A percentile compares a stretch with the other conserved stretches of the same genome.
These are phyloP conservation scores for Vicia villosa DNA, from an alignment of 306 rosid genomes.

Conservation along the genomic window DNA sequence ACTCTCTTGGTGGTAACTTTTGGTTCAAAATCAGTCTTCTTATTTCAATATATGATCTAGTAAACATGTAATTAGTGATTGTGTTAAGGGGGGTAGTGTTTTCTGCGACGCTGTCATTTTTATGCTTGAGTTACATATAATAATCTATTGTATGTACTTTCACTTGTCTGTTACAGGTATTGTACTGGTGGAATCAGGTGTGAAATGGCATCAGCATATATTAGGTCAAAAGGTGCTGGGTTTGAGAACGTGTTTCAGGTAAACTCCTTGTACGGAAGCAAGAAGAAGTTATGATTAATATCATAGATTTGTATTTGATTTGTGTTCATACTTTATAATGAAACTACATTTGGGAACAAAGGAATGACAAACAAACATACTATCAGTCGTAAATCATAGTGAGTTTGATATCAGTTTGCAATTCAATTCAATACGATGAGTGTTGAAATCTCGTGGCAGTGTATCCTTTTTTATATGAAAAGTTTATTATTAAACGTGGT, in stretches of 20 bases:
- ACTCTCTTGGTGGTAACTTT: not conserved
- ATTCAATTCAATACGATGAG: slow-evolving; percentile 15
- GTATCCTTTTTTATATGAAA: not conserved
- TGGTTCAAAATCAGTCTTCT: not conserved
- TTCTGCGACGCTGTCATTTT: not conserved
- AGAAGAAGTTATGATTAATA: not conserved
- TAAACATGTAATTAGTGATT: slow-evolving; percentile 5
- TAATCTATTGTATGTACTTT: slow-evolving; percentile 13
- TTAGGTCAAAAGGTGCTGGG: slow-evolving; percentile 86
- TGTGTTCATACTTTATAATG: not conserved
- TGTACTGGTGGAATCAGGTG: slow-evolving; percentile 98
- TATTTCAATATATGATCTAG: not conserved
- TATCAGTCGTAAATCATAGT: not conserved
- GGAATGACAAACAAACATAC: not conserved
- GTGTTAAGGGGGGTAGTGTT: not conserved
- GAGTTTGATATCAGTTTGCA: not conserved
- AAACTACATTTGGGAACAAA: not conserved
- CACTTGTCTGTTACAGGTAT: slow-evolving; percentile 62
- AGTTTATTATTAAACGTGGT: not conserved
- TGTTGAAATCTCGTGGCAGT: slow-evolving; percentile 29
- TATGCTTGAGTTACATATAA: not conserved
- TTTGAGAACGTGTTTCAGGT: slow-evolving; percentile 96
- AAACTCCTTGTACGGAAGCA: not conserved
- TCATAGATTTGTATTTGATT: not conserved
- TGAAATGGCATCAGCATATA: slow-evolving; percentile 98